These are phyloP conservation scores for Castanopsis chinensis DNA, from an alignment of 306 rosid genomes.

Conservation along the genomic window DNA sequence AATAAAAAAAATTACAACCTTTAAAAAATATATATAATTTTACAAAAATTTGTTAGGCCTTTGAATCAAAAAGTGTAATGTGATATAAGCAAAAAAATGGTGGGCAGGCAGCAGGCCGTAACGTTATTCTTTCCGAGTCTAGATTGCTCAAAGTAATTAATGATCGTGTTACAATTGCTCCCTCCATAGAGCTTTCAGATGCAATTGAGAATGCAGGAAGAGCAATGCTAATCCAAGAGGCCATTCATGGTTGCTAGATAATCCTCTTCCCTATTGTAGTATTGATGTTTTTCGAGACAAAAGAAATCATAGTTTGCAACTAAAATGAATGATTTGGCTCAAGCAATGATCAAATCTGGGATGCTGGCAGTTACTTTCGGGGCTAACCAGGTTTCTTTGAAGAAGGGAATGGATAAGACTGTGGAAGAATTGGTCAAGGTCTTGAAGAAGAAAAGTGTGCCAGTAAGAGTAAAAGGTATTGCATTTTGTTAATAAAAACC, in stretches of 20 bases:
- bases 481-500: no score
- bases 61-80: no score
- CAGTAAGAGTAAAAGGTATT: constrained; percentile 79
- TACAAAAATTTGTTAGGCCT: no score
- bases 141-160: constrained; percentile 66
- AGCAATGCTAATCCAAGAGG: constrained; percentile 96
- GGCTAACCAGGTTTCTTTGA: constrained; percentile 86
- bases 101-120: constrained; percentile 64
- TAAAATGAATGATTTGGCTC: constrained; percentile 86
- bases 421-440: constrained; percentile 63
- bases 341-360: constrained; percentile 82
- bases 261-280: constrained; percentile 22
- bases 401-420: constrained; percentile 88
- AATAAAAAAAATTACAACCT: no score
- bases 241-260: constrained; percentile 57
- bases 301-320: constrained; percentile 58
- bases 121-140: constrained; percentile 84
- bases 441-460: constrained; percentile 73
- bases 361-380: constrained; percentile 77
- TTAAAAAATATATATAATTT: no score
- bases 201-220: constrained; percentile 92
- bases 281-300: constrained; percentile 9
- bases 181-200: constrained; percentile 82
- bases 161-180: constrained; percentile 92
- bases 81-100: no score